A percentile compares a stretch with the other conserved stretches of the same genome.
Evolutionary conservation across 2,329 filamentous ascomycete genomes (phyloP).

Genomic region (Pseudocercospora eumusae): DNA sequence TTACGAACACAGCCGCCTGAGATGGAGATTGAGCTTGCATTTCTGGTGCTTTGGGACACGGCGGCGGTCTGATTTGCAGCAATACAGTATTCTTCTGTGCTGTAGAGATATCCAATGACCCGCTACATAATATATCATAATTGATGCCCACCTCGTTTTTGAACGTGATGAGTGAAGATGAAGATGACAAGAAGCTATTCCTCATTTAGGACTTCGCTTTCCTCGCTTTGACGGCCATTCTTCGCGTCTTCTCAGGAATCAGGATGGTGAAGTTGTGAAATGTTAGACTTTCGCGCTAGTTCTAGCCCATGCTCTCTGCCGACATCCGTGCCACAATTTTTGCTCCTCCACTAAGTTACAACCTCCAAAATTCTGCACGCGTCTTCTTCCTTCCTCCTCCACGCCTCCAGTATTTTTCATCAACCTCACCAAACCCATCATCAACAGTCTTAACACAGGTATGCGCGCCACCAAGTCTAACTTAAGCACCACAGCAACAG

Average conservation of each 20-base stretch:
- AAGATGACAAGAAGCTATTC: too few species aligned
- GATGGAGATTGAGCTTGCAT: conserved; percentile 23
- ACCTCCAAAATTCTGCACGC: background rate
- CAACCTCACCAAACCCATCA: too few species aligned
- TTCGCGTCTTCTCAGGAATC: too few species aligned
- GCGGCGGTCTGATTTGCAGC: background rate
- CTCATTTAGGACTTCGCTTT: too few species aligned
- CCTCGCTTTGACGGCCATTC: too few species aligned
- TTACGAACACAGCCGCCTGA: conserved; percentile 17
- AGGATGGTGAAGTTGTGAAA: too few species aligned
- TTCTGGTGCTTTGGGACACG: conserved; percentile 22
- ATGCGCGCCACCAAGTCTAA: conserved; percentile 3
- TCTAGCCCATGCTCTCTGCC: background rate
- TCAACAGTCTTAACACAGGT: too few species aligned
- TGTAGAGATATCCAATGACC: background rate
- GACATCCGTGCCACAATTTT: background rate
- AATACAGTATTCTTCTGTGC: background rate
- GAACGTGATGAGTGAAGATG: background rate
- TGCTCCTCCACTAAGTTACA: background rate
- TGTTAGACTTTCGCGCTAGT: background rate
- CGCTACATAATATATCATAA: background rate
- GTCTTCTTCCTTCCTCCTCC: background rate
- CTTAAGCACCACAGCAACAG: conserved; percentile 8
- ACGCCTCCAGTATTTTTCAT: background rate
- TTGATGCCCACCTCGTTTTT: background rate